Evolutionary conservation across 2,329 filamentous ascomycete species (phyloP).

Genomic region (Chalaropsis ovoidea): DNA sequence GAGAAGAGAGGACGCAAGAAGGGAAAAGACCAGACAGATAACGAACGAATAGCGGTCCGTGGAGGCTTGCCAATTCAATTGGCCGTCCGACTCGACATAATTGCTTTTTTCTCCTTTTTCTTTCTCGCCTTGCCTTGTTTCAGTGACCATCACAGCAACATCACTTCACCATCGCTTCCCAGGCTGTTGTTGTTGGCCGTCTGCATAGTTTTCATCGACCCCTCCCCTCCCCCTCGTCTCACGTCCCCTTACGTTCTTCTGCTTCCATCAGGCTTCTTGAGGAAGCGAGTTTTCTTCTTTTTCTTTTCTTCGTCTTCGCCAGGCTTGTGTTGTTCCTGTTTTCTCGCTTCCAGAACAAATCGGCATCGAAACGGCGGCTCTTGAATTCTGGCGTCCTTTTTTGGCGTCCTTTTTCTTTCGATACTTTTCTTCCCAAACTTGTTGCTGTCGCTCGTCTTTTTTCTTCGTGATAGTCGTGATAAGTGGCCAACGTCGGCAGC

Average conservation of each 20-base stretch:
- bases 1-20: too few species aligned
- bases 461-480: not conserved
- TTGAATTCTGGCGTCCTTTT: not conserved
- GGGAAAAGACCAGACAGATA: too few species aligned
- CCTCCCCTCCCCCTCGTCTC: not conserved
- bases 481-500: not conserved
- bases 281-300: not conserved
- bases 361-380: not conserved
- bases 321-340: not conserved
- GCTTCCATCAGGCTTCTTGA: not conserved
- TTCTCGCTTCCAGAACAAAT: conserved; percentile 7
- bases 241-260: not conserved
- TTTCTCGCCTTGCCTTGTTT: too few species aligned
- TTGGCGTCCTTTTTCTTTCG: not conserved
- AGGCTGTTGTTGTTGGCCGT: too few species aligned
- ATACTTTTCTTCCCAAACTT: too few species aligned
- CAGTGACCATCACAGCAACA: too few species aligned
- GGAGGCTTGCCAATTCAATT: too few species aligned
- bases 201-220: not conserved
- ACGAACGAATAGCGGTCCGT: too few species aligned
- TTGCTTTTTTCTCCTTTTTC: too few species aligned
- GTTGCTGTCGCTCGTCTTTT: not conserved
- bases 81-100: too few species aligned
- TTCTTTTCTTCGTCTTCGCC: too few species aligned
- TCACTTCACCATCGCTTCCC: too few species aligned